phyloP scores from a whole-genome alignment of 495 filamentous ascomycete genomes.

The Daldinia decipiens region DNA sequence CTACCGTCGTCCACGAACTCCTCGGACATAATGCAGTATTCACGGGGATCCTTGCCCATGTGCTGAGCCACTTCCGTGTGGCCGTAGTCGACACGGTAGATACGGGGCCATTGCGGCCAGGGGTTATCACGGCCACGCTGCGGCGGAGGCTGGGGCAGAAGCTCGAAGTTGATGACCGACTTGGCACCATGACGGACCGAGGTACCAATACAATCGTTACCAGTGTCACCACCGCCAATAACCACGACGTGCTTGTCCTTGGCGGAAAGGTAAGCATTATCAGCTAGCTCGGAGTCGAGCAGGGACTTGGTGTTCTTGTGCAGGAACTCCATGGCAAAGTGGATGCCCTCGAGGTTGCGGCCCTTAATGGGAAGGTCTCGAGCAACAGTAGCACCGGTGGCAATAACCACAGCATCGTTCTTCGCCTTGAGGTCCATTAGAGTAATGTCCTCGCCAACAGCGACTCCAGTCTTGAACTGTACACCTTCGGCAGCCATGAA shows the following conservation, averaged over 20 bases:
- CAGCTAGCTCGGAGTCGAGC: constrained; percentile 88
- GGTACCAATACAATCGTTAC: constrained; percentile 99
- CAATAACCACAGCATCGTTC: constrained; percentile 90
- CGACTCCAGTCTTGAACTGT: constrained; percentile 78
- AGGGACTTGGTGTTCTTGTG: constrained; percentile 99
- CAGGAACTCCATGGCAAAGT: constrained; percentile 99
- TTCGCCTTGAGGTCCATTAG: constrained; percentile 78
- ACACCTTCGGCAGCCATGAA: constrained; percentile 95
- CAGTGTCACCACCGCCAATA: constrained; percentile 98
- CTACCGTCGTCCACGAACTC: constrained; percentile 94
- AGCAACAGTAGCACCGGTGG: constrained; percentile 96
- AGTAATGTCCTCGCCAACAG: constrained; percentile 82
- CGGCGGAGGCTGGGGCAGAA: constrained; percentile 92
- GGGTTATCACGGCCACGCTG: constrained; percentile 97
- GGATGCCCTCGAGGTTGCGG: constrained; percentile 90
- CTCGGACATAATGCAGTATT: constrained; percentile 99
- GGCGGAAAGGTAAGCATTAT: constrained; percentile 93
- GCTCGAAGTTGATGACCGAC: constrained; percentile 96
- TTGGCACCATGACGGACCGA: constrained; percentile 97
- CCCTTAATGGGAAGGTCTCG: constrained; percentile 94
- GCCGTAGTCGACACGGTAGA: constrained; percentile 98
- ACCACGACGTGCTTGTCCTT: constrained; percentile 98
- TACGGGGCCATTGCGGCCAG: constrained; percentile 99
- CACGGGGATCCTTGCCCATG: constrained; percentile 95
- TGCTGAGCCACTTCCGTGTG: constrained; percentile 97